Conservation (phyloP, 2,329 filamentous ascomycete species). For the Calonectria crousiana region DNA sequence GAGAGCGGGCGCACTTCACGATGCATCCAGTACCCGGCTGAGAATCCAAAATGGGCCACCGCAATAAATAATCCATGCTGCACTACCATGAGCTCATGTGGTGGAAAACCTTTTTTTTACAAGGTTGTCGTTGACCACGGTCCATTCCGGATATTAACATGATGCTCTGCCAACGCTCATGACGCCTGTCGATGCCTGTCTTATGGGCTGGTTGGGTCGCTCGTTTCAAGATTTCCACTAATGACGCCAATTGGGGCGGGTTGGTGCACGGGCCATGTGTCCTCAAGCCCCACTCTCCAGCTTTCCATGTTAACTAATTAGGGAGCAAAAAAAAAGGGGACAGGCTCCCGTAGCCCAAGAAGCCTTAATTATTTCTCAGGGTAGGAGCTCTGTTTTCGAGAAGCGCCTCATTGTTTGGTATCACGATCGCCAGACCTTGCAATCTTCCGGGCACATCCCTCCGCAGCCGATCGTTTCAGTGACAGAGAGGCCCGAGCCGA, state of each 20-base stretch:
- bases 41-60: slow-evolving; percentile 2
- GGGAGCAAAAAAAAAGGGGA: slow-evolving; percentile 4
- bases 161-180: slow-evolving; percentile 24
- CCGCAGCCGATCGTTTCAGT: slow-evolving; percentile 10
- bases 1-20: not conserved
- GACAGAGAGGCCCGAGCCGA: slow-evolving; percentile 13
- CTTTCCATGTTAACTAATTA: slow-evolving; percentile 16
- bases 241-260: slow-evolving; percentile 39
- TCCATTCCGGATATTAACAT: slow-evolving; percentile 36
- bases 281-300: slow-evolving; percentile 29
- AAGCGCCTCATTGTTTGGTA: slow-evolving; percentile 4
- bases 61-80: slow-evolving; percentile 21
- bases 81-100: slow-evolving; percentile 14
- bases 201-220: slow-evolving; percentile 23
- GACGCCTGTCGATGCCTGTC: slow-evolving; percentile 23
- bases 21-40: not conserved
- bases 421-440: slow-evolving; percentile 4
- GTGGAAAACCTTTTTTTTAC: slow-evolving; percentile 3
- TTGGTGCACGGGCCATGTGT: slow-evolving; percentile 36
- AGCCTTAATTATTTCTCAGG: slow-evolving; percentile 7
- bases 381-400: not conserved
- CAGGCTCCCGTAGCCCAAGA: not conserved
- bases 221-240: slow-evolving; percentile 47
- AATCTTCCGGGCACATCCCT: not conserved
- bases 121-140: slow-evolving; percentile 23